Percentiles rank a stretch among this genome's conserved stretches.
Evolutionary conservation across 345 rosid species (phyloP).

Genomic region (Hevea brasiliensis): DNA sequence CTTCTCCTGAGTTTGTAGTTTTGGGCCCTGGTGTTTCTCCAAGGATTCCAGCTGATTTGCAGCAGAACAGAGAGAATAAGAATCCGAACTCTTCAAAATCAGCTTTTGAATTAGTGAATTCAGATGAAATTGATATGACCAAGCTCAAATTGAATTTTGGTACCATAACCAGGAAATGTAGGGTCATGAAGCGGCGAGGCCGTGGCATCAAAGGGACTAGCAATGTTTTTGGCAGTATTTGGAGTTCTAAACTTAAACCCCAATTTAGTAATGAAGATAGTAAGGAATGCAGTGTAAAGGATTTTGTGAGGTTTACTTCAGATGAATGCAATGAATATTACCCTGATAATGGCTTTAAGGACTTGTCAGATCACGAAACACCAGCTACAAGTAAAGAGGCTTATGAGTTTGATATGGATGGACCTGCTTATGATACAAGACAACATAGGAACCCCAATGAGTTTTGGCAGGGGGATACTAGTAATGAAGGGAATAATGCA

Average conservation of each 20-base stretch:
- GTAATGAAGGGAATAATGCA: conserved; percentile 18
- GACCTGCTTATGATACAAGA: conserved; percentile 16
- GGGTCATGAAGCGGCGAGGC: conserved; percentile 51
- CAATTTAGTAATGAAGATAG: conserved; percentile 26
- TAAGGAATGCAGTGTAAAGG: conserved; percentile 23
- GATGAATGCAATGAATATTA: conserved; percentile 20
- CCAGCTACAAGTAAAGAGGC: conserved; percentile 35
- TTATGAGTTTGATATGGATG: conserved; percentile 25
- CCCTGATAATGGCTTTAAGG: conserved; percentile 22
- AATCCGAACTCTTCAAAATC: conserved; percentile 43
- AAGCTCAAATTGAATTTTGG: conserved; percentile 40
- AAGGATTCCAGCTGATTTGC: conserved; percentile 33
- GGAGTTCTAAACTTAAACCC: conserved; percentile 37
- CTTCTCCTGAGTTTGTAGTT: conserved; percentile 20
- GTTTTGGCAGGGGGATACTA: conserved; percentile 19
- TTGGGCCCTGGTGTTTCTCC: conserved; percentile 26
- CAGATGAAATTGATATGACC: conserved; percentile 21
- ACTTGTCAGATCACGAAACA: conserved; percentile 24
- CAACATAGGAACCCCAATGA: conserved; percentile 17
- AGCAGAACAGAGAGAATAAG: conserved; percentile 38
- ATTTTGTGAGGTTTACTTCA: conserved; percentile 18
- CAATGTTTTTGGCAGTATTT: conserved; percentile 28
- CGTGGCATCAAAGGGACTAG: conserved; percentile 24
- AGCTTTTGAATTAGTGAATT: conserved; percentile 21
- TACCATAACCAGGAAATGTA: conserved; percentile 45